Conservation (phyloP, 495 filamentous ascomycete genomes). For the Recurvomyces mirabilis region DNA sequence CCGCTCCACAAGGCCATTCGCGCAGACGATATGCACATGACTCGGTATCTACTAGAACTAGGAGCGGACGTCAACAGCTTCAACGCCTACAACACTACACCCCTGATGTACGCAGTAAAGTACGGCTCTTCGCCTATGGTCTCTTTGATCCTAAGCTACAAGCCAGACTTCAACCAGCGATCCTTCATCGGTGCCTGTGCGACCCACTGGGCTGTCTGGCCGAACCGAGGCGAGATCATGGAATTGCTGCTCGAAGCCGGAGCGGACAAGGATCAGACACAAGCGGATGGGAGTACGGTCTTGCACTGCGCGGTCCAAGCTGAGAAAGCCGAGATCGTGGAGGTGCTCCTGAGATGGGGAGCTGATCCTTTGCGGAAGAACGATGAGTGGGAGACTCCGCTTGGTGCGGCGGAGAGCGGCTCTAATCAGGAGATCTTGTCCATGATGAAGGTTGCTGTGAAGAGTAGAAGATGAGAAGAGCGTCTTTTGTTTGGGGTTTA, state of each 20-base stretch:
- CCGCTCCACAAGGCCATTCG: slow-evolving; percentile 16
- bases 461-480: no score
- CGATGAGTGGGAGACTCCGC: slow-evolving; percentile 12
- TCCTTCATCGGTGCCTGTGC: slow-evolving; percentile 14
- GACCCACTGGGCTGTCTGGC: slow-evolving; percentile 16
- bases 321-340: slow-evolving; percentile 2
- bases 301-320: slow-evolving; percentile 14
- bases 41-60: slow-evolving; percentile 9
- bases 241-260: slow-evolving; percentile 12
- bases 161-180: slow-evolving; percentile 7
- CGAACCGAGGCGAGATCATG: slow-evolving; percentile 7
- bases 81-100: slow-evolving; percentile 16
- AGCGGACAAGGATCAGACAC: slow-evolving; percentile 6
- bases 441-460: no score
- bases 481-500: no score
- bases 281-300: slow-evolving; percentile 13
- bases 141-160: slow-evolving; percentile 4
- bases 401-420: slow-evolving; percentile 12
- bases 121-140: slow-evolving; percentile 10
- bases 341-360: slow-evolving; percentile 8
- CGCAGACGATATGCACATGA: slow-evolving; percentile 11
- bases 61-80: slow-evolving; percentile 17
- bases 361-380: slow-evolving; percentile 11
- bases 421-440: no score
- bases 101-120: slow-evolving; percentile 20